Evolutionary conservation across 1,284 basidiomycete genomes (phyloP).

Genomic region (Athelia sp.): DNA sequence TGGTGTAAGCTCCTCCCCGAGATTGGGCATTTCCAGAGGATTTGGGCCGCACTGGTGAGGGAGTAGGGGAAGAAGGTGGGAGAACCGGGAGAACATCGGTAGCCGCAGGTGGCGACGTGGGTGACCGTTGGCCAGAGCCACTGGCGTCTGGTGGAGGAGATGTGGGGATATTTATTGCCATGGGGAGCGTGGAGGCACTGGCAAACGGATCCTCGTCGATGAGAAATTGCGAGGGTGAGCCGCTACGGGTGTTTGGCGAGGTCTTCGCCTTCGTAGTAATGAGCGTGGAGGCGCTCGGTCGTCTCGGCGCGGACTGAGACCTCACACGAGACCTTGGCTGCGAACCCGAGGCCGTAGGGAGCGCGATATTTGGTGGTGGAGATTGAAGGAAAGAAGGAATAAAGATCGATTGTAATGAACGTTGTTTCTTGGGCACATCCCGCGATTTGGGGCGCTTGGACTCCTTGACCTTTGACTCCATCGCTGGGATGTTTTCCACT

Average conservation of each 20-base stretch:
- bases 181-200: constrained; percentile 32
- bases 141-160: constrained; percentile 9
- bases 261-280: background rate
- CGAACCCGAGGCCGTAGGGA: constrained; percentile 7
- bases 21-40: constrained; percentile 32
- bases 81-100: constrained; percentile 10
- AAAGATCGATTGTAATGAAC: constrained; percentile 44
- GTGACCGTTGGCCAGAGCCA: constrained; percentile 17
- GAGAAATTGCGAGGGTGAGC: constrained; percentile 37
- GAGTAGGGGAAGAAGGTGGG: constrained; percentile 11
- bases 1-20: constrained; percentile 54
- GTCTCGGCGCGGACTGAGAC: constrained; percentile 6
- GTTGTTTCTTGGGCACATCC: constrained; percentile 34
- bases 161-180: constrained; percentile 12
- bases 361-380: constrained; percentile 5
- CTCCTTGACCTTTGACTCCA: background rate
- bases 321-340: constrained; percentile 7
- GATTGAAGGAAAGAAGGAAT: constrained; percentile 37
- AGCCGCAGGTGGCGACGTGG: constrained; percentile 13
- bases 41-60: constrained; percentile 21
- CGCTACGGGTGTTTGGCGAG: background rate
- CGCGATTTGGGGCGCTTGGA: background rate
- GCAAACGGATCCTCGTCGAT: constrained; percentile 72
- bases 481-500: background rate
- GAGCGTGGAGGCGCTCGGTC: constrained; percentile 14